phyloP scores from a whole-genome alignment of 768 basidiomycete species.

The Artomyces pyxidatus region DNA sequence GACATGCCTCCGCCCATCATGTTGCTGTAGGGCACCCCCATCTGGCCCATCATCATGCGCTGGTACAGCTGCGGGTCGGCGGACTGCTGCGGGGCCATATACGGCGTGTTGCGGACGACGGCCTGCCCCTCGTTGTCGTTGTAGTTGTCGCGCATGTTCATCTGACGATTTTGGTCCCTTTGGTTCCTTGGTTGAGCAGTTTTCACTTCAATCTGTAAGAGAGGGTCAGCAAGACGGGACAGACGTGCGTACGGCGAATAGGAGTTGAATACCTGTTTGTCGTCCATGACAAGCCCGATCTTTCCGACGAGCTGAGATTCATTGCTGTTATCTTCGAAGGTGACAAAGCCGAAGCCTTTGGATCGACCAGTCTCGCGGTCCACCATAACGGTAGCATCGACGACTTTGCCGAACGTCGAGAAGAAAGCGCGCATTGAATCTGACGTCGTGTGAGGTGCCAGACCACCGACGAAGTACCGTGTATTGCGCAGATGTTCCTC shows the following conservation, averaged over 20 bases:
- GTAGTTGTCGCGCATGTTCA: conserved; percentile 13
- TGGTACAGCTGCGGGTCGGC: conserved; percentile 45
- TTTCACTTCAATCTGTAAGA: conserved; percentile 86
- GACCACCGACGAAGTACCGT: conserved; percentile 93
- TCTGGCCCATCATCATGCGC: conserved; percentile 95
- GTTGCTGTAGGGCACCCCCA: conserved; percentile 37
- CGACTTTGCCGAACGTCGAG: conserved; percentile 88
- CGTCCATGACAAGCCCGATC: conserved; percentile 73
- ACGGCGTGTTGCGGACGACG: conserved; percentile 30
- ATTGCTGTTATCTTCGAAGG: conserved; percentile 87
- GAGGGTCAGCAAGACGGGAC: neutral
- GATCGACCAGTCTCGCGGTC: conserved; percentile 92
- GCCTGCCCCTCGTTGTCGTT: conserved; percentile 18
- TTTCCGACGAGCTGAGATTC: conserved; percentile 86
- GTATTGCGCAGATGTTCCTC: conserved; percentile 91
- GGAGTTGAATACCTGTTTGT: conserved; percentile 65
- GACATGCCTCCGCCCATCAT: conserved; percentile 29
- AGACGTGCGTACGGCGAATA: neutral
- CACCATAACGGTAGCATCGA: conserved; percentile 98
- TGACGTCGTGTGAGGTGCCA: conserved; percentile 86
- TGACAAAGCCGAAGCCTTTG: conserved; percentile 98
- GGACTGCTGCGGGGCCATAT: conserved; percentile 28
- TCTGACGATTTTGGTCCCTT: conserved; percentile 49
- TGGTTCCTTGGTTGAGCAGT: conserved; percentile 88
- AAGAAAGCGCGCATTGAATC: conserved; percentile 93